Evolutionary conservation across 768 basidiomycete species (phyloP).

Genomic region (Exsudoporus frostii): DNA sequence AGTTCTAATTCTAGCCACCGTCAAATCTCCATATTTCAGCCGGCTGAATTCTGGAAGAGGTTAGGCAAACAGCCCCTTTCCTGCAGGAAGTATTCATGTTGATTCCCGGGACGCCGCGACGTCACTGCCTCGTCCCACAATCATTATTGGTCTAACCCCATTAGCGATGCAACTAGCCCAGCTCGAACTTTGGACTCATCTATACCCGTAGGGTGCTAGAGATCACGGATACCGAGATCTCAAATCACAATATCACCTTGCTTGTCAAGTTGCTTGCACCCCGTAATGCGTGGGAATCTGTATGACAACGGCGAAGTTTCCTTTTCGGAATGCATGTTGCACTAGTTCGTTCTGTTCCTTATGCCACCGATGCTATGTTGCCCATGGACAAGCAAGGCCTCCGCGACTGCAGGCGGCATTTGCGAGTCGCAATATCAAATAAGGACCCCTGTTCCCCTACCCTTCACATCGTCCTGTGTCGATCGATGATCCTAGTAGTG

Average conservation of each 20-base stretch:
- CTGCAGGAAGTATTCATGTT: not conserved
- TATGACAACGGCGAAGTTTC: too few relatives aligned
- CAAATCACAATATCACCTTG: not conserved
- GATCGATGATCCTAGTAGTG: too few relatives aligned
- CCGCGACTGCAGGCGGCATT: too few relatives aligned
- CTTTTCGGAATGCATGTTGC: too few relatives aligned
- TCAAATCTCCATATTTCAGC: not conserved
- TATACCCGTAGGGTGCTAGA: not conserved
- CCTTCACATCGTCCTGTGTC: too few relatives aligned
- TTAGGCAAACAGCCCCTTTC: not conserved
- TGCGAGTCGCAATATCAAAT: not conserved
- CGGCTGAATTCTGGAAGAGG: not conserved
- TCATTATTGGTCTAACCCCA: too few relatives aligned
- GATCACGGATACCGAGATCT: not conserved
- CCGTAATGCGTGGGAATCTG: too few relatives aligned
- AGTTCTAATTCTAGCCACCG: not conserved
- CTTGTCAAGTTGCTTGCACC: too few relatives aligned
- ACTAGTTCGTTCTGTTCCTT: too few relatives aligned
- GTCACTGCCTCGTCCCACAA: not conserved
- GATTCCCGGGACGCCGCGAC: not conserved
- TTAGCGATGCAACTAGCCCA: not conserved
- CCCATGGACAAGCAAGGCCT: too few relatives aligned
- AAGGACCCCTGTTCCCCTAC: not conserved
- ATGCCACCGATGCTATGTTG: too few relatives aligned
- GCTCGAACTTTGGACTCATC: too few relatives aligned